Conservation (phyloP, 1,284 basidiomycete species). For the Xerocomus amazonicus region DNA sequence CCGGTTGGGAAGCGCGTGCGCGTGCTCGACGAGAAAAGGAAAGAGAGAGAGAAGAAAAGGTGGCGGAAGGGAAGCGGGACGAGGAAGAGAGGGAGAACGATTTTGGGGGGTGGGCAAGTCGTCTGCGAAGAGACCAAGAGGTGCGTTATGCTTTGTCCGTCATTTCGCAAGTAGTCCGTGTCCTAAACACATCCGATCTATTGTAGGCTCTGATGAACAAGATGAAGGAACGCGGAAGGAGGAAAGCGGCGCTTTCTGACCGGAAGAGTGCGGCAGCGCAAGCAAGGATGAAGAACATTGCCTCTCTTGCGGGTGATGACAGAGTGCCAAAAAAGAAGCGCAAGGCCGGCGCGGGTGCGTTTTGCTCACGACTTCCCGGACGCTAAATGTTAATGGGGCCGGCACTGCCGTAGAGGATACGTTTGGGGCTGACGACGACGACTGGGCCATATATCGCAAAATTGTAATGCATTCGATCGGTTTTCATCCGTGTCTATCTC, state of each 20-base stretch:
- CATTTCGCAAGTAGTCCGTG: neutral
- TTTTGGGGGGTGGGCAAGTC: slow-evolving; percentile 67
- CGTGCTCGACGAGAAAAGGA: slow-evolving; percentile 88
- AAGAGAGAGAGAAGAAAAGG: slow-evolving; percentile 73
- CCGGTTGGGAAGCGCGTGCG: slow-evolving; percentile 89
- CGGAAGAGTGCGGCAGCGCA: slow-evolving; percentile 95
- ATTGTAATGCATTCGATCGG: slow-evolving; percentile 57
- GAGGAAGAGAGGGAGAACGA: slow-evolving; percentile 76
- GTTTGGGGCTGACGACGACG: slow-evolving; percentile 94
- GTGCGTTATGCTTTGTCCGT: slow-evolving; percentile 36
- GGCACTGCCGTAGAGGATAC: slow-evolving; percentile 66
- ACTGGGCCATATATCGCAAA: slow-evolving; percentile 98
- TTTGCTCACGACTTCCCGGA: neutral
- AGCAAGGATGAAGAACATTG: slow-evolving; percentile 96
- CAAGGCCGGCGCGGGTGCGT: slow-evolving; percentile 70
- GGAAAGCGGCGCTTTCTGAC: slow-evolving; percentile 83
- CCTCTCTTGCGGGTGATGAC: slow-evolving; percentile 84
- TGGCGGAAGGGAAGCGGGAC: slow-evolving; percentile 71
- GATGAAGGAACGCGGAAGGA: slow-evolving; percentile 82
- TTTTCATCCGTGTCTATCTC: slow-evolving; percentile 1
- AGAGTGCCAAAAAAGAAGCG: slow-evolving; percentile 76
- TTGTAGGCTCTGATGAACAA: slow-evolving; percentile 71
- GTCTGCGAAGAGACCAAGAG: slow-evolving; percentile 74
- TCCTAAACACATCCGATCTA: neutral
- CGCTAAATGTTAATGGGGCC: slow-evolving; percentile 3